Base-by-base conservation (phyloP, 371 early-diverging fungal genomes). In the Rhizomucor pusillus region DNA sequence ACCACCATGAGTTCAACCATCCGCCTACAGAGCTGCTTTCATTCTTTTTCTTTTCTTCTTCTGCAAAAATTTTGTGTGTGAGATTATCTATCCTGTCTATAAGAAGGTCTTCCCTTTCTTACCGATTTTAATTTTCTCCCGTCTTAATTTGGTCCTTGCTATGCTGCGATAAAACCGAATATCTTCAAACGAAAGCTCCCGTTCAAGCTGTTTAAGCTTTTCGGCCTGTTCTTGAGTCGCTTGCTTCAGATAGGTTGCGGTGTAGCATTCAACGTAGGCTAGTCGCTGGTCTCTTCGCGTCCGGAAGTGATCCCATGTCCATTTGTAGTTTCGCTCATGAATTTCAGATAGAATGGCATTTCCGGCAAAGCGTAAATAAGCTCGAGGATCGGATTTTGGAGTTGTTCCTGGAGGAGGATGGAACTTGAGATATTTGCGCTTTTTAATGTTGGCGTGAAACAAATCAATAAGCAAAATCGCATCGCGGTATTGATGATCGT, bases 341-440 rank as follows among this genome's bases (percentile, higher is more conserved):
- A 93, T 89, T 46, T 93, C 91, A 23, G 75, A 68, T 16, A 88
- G 57, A 2, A 91, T 80, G 14, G 87, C 88, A 19, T 76, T 80
- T 5, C 75, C 81, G n/a, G 94, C 93, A 78, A 85, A 94, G 54
- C 81, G 61, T 37, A 90, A 75, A 82, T 86, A 93, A 2, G 82
- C 89, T 23, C 60, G 56, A 10, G 94, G 91, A 64, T 92, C 78
- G 24, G 82, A 70, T 47, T 71, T 76, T 0, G 89, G 88, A 0
- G 81, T 81, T 35, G 87, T 74, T 1, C 77, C 76, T 9, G 70
- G 75, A 0, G 81, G 83, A 3, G 94, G 93, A 33, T 86, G 82
- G 50, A 77, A 87, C 58, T 80, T 84, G 29, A 85, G 71, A 67
- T 91, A 94, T 79, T 87, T 62, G 59, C 91, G 81, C 52, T 86